Conservation (phyloP, 495 filamentous ascomycete genomes). For the Trichoderma gamsii region DNA sequence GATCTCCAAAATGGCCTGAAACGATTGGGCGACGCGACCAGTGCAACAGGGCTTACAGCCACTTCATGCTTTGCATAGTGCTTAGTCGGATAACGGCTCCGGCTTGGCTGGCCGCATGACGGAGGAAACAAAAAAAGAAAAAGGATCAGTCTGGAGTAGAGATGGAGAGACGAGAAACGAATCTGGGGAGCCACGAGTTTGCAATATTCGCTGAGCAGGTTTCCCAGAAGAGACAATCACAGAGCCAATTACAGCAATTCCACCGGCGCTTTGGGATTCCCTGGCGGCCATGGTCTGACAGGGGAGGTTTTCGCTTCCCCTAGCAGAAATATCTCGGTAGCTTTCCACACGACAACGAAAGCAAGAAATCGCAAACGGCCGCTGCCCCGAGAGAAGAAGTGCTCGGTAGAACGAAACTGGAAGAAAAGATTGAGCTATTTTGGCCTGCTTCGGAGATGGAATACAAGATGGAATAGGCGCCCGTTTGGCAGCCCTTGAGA, state of each 20-base stretch:
- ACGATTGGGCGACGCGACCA: conserved; percentile 9
- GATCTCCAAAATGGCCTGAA: conserved; percentile 4
- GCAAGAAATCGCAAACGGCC: not conserved
- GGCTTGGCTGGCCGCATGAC: not conserved
- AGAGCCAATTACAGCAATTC: too few relatives aligned
- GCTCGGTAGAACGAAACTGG: not conserved
- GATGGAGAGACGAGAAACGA: not conserved
- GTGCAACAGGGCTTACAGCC: conserved; percentile 7
- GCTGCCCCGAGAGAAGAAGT: not conserved
- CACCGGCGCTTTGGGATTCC: not conserved
- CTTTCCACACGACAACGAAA: too few relatives aligned
- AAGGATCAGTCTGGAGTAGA: not conserved
- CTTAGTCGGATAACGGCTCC: conserved; percentile 4
- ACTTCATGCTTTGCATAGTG: conserved; percentile 1
- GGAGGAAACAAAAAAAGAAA: not conserved
- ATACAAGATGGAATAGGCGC: not conserved
- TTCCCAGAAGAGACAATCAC: too few relatives aligned
- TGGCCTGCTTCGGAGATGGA: too few relatives aligned
- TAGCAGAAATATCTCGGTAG: not conserved
- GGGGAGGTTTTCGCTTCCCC: not conserved
- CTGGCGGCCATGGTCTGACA: not conserved
- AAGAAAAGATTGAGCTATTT: too few relatives aligned
- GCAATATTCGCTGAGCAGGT: not conserved
- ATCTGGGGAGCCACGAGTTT: not conserved
- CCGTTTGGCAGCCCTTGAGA: not conserved